Base-by-base conservation (phyloP, 768 basidiomycete genomes). In the Boletus sp. region DNA sequence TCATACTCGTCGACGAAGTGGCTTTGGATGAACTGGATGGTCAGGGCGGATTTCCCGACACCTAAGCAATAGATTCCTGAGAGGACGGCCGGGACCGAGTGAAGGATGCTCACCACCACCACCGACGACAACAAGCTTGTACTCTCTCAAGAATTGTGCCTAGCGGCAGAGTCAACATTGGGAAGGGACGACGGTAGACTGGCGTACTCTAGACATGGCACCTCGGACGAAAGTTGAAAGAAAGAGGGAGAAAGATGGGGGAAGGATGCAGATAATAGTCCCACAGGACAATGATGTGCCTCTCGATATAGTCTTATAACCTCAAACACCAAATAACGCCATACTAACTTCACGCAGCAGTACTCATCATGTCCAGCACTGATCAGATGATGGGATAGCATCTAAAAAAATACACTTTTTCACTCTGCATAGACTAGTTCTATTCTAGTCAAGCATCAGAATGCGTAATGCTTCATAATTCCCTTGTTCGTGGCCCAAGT, bases 71-170 rank as follows among this genome's bases (percentile, higher is more conserved):
- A 13, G 14, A 34, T 19, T 11, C 8, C 4, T 57, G 42, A 50
- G 49, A 54, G 17, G 43, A 53, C 4, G 38, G 9, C 7, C 10
- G 29, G 25, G 19, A 15, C 15, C 2, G 77, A 57, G 76, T 74
- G 52, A 76, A 74, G 9, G 39, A 59, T 50, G 72, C 82, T 66
- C 50, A 89, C 94, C 95, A 83, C 95, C 96, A 68, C 96, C 96
- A 46, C 96, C 96, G 57, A 98, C 96, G 59, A 98, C 96, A 60
- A 98, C 96, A 55, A 98, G 85, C 79, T 98, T 98, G 78, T 98
- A 98, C 71, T 98, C 96, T 65, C 95, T 80, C 72, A 98, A 76
- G 78, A 93, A 93, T 69, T 88, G 87, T 59, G 90, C 88, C 87
- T 92, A 55, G 23, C 33, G 35, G 45, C 1, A 29, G 41, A 1